phyloP scores from a whole-genome alignment of 106 monocot species.

The Platanthera guangdongensis region DNA sequence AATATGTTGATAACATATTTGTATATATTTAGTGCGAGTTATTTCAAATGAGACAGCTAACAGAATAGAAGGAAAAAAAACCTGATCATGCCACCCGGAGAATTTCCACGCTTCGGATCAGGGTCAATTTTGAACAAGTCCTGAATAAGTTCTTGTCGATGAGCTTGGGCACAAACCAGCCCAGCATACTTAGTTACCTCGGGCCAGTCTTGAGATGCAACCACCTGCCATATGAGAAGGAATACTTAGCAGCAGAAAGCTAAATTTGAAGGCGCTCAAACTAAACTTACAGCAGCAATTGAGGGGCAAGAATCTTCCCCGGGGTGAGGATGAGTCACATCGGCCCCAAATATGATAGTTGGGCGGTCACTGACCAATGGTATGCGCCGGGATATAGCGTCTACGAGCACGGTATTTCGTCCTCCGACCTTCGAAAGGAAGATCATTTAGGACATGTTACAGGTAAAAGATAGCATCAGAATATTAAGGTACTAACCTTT shows the following conservation, averaged over 20 bases:
- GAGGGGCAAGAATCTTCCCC: constrained; percentile 54
- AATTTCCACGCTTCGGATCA: constrained; percentile 32
- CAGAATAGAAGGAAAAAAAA: not conserved
- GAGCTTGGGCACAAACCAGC: constrained; percentile 27
- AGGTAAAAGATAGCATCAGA: not conserved
- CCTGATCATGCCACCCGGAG: constrained; percentile 50
- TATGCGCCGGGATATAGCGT: constrained; percentile 34
- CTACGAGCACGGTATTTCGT: constrained; percentile 44
- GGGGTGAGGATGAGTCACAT: constrained; percentile 64
- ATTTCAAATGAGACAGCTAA: not conserved
- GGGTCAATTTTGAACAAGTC: constrained; percentile 39
- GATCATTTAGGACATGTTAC: not conserved
- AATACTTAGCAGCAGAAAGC: not conserved
- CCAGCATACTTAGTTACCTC: constrained; percentile 50
- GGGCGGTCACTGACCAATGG: constrained; percentile 36
- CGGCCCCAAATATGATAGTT: constrained; percentile 75
- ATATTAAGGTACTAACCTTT: constrained; percentile 22
- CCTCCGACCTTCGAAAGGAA: constrained; percentile 40
- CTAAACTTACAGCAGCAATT: constrained; percentile 56
- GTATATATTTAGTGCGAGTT: too few relatives aligned
- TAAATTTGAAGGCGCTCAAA: too few relatives aligned
- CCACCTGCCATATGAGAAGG: constrained; percentile 21
- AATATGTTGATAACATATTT: not conserved
- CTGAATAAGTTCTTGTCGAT: constrained; percentile 36
- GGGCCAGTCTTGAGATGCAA: constrained; percentile 57